Evolutionary conservation across 2,329 filamentous ascomycete species (phyloP).

Genomic region (Apiospora saccharicola): DNA sequence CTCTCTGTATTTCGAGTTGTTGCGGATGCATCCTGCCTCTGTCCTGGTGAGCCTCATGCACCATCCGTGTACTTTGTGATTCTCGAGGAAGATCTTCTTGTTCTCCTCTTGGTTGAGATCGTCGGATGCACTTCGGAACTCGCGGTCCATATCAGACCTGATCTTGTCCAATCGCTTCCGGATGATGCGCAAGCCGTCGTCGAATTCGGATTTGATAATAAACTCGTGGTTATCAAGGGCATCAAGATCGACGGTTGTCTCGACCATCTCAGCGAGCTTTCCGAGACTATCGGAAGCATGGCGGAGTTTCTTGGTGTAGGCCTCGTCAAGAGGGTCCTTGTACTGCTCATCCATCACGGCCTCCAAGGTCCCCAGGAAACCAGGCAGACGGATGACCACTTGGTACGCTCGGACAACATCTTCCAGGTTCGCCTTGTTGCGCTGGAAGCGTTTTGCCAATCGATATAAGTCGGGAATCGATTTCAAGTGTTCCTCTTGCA

Average conservation of each 20-base stretch:
- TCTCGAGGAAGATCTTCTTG: conserved; percentile 98
- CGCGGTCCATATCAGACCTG: conserved; percentile 80
- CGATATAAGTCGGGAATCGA: conserved; percentile 95
- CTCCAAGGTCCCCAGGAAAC: conserved; percentile 87
- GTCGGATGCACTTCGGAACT: conserved; percentile 77
- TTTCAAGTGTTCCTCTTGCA: conserved; percentile 95
- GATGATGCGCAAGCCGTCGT: conserved; percentile 87
- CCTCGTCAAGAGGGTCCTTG: conserved; percentile 82
- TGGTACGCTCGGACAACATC: conserved; percentile 97
- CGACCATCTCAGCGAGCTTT: conserved; percentile 96
- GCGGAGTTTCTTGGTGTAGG: conserved; percentile 85
- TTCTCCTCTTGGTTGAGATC: conserved; percentile 93
- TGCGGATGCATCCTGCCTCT: conserved; percentile 91
- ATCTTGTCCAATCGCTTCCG: conserved; percentile 89
- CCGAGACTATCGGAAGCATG: conserved; percentile 79
- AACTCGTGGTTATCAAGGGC: conserved; percentile 97
- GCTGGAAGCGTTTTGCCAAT: conserved; percentile 92
- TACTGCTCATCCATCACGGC: conserved; percentile 96
- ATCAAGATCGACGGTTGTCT: conserved; percentile 95
- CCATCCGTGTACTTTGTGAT: conserved; percentile 94
- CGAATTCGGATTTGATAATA: conserved; percentile 98
- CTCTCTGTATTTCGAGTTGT: conserved; percentile 89
- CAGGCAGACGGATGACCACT: conserved; percentile 88
- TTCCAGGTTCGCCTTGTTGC: conserved; percentile 88
- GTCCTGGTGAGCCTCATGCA: conserved; percentile 92